Conservation (phyloP, 306 rosid genomes). For the Prunus salicina region DNA sequence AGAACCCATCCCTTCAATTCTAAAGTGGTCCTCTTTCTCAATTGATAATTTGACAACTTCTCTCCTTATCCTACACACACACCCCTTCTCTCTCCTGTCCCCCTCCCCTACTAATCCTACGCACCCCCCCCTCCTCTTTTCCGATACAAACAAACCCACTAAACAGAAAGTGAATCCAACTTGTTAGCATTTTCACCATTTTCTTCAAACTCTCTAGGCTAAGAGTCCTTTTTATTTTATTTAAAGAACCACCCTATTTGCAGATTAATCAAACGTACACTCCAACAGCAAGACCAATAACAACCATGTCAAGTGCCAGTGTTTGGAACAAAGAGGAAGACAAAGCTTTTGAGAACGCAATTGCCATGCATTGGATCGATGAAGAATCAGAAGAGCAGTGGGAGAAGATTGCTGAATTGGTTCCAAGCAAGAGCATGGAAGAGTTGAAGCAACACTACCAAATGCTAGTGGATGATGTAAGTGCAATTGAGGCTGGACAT, state of each 20-base stretch:
- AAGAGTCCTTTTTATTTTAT: too few species aligned
- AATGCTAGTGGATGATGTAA: conserved; percentile 66
- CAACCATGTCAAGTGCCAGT: conserved; percentile 63
- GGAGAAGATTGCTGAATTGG: conserved; percentile 76
- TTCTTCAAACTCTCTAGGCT: not conserved
- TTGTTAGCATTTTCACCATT: conserved; percentile 31
- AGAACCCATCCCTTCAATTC: conserved; percentile 64
- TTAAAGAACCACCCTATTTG: too few species aligned
- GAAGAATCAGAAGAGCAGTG: conserved; percentile 60
- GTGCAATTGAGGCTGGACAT: conserved; percentile 75
- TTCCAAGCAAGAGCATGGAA: conserved; percentile 67
- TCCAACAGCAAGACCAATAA: conserved; percentile 10
- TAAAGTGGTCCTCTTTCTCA: conserved; percentile 70
- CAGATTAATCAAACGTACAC: not conserved
- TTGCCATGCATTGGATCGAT: conserved; percentile 78
- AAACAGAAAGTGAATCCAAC: conserved; percentile 23
- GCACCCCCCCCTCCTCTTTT: conserved; percentile 34
- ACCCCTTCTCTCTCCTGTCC: conserved; percentile 7
- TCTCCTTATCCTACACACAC: conserved; percentile 55
- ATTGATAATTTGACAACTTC: conserved; percentile 69
- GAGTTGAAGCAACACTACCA: conserved; percentile 77
- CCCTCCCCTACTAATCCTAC: conserved; percentile 49
- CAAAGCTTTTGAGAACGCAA: conserved; percentile 81
- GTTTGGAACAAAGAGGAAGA: conserved; percentile 91
- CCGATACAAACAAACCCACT: conserved; percentile 37